Evolutionary conservation across 108 stramenopile species (phyloP).

Genomic region (Cyclostephanos tholiformis): DNA sequence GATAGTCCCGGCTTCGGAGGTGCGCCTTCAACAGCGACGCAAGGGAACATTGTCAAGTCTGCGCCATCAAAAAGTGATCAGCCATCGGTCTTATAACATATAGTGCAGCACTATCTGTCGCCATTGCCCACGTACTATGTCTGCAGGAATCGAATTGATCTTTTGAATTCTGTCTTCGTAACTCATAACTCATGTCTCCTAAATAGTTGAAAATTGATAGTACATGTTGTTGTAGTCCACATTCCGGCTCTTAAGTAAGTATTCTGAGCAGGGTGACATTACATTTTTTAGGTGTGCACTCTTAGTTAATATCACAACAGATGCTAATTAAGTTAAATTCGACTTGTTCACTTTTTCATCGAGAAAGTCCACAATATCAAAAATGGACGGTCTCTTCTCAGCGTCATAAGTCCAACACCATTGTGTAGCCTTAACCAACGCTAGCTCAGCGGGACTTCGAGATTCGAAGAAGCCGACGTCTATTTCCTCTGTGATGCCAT

Average conservation of each 20-base stretch:
- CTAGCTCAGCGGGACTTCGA: slow-evolving; percentile 36
- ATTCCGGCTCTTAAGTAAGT: neutral
- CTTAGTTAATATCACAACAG: neutral
- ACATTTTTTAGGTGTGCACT: neutral
- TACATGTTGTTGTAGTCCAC: neutral
- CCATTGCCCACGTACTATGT: neutral
- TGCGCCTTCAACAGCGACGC: neutral
- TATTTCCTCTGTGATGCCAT: slow-evolving; percentile 38
- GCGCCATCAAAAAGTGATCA: neutral
- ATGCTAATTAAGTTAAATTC: neutral
- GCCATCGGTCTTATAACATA: neutral
- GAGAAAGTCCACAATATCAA: slow-evolving; percentile 6
- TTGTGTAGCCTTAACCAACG: slow-evolving; percentile 46
- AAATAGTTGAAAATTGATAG: neutral
- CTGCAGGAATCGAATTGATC: neutral
- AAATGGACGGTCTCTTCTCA: slow-evolving; percentile 45
- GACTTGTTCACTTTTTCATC: slow-evolving; percentile 1
- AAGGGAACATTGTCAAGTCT: neutral
- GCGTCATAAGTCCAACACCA: slow-evolving; percentile 47
- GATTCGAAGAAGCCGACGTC: slow-evolving; percentile 43
- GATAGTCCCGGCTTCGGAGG: neutral
- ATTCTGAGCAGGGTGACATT: neutral
- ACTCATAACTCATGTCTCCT: neutral
- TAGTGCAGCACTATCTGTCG: slow-evolving; percentile 1
- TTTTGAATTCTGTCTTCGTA: neutral